Base-by-base conservation (phyloP, 768 basidiomycete species). In the Kwoniella europaea region DNA sequence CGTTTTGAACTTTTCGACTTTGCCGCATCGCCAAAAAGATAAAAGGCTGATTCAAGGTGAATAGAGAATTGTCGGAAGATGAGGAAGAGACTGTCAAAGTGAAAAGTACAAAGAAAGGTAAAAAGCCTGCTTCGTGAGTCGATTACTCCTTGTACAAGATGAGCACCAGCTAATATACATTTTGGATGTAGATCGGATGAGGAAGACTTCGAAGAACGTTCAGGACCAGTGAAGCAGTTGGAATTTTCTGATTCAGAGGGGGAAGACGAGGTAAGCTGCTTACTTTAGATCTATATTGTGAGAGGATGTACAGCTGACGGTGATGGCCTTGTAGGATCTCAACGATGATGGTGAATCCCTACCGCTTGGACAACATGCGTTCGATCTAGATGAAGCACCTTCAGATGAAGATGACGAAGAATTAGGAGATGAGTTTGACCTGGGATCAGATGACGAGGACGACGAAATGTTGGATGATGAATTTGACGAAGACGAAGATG, bases 351-450 rank as follows among this genome's bases (percentile, higher is more conserved):
- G 75, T 41, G 80, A 82, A 56, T 70, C 71, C 4, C 41, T 74
- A 15, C 77, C 76, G 13, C 24, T 68, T 42, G 73, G 77, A 22
- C 69, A 68, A 44, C 81, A 82, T 69, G 71, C 60, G 6, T 82
- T 82, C 68, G 82, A 81, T 65, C 75, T 82, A 13, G 81, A 79
- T 54, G 75, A 75, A 65, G 77, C 79, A 22, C 80, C 80, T 20
- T 57, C 67, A 27, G 74, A 72, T 12, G 74, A 68, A 22, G 77
- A 76, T 22, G 79, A 80, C 6, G 46, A 74, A 50, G 70, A 72
- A 73, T 42, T 43, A 55, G 74, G 68, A 16, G 76, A 76, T 64
- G 79, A 79, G 27, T 73, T 78, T 59, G 74, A 76, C 13, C 59
- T 76, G 24, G 72, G 64, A 16, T 60, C 58, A 10, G 65, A 65